phyloP scores from a whole-genome alignment of 192 early-diverging fungal genomes.

The Ambispora gerdemannii region DNA sequence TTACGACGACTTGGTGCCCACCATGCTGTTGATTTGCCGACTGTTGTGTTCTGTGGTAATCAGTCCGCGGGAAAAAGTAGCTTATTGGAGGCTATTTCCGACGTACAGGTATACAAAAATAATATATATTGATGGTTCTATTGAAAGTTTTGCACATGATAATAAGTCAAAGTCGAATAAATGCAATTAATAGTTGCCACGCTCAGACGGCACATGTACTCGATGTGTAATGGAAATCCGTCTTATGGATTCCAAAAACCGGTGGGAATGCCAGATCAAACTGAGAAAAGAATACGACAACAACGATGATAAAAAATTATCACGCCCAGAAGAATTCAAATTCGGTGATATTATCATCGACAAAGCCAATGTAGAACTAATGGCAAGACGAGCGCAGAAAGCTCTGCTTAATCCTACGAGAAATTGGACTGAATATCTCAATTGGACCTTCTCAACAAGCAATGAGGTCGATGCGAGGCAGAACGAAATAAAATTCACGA shows the following conservation, averaged over 20 bases:
- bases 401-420: constrained; percentile 51
- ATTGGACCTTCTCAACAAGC: constrained; percentile 8
- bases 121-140: background rate
- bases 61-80: constrained; percentile 54
- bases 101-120: constrained; percentile 31
- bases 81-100: constrained; percentile 53
- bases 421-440: constrained; percentile 8
- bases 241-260: constrained; percentile 23
- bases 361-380: constrained; percentile 39
- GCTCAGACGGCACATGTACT: constrained; percentile 53
- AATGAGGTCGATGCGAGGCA: constrained; percentile 42
- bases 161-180: background rate
- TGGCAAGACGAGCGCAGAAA: constrained; percentile 52
- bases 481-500: constrained; percentile 49
- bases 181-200: constrained; percentile 34
- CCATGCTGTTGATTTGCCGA: constrained; percentile 46
- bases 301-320: constrained; percentile 28
- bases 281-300: constrained; percentile 51
- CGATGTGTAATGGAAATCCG: constrained; percentile 57
- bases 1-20: constrained; percentile 2
- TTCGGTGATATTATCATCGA: constrained; percentile 39
- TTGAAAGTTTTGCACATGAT: background rate
- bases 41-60: constrained; percentile 55
- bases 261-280: constrained; percentile 47
- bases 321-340: constrained; percentile 34